Evolutionary conservation across 2,329 filamentous ascomycete species (phyloP), one percentile per base, ranked within the genome.

Genomic region (Aspergillus fructus): DNA sequence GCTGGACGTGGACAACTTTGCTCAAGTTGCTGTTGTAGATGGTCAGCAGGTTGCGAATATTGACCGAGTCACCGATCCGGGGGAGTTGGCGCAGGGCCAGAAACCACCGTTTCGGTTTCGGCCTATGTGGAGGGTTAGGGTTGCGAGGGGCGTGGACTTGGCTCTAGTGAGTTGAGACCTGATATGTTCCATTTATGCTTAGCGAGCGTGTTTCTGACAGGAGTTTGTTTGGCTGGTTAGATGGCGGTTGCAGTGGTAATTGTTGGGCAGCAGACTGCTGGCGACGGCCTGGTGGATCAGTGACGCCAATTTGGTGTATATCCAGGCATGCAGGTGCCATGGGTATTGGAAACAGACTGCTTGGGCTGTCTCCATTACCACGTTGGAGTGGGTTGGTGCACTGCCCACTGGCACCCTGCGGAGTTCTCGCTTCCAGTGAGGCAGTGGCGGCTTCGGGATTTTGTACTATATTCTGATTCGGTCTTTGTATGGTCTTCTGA

Each of bases 241-340:
- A 58, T 64, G 34, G 60, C 58, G 1, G 62, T 62, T 23, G 51
- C 57, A 2, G 60, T 59, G 15, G 62, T 64, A 13, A 62, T 62
- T 55, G n/a, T 62, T 11, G 62, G 62, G 2, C 58, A 62, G 11
- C 49, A 53, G 24, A 49, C 43, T 37, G 11, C 49, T 24, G 49
- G 46, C 4, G 17, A 43, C n/a, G 49, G 42, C 13, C 21, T 43
- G 23, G 41, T 27, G 19, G 42, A 30, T 39, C n/a, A 37, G 30
- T 51, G 34, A 47, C 19, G 3, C 42, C 27, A 1, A 11, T 11
- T 30, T 30, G 27, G 27, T 4, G 27, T 30, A 30, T 30, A 30
- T 11, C 27, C 9, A 30, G 9, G 8, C 9, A 30, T 30, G 27
- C 27, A 30, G 27, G 27, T 30, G 27, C 27, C 27, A 30, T 4